Base-by-base conservation (phyloP, 2,329 filamentous ascomycete species). In the Penicillium sp. region DNA sequence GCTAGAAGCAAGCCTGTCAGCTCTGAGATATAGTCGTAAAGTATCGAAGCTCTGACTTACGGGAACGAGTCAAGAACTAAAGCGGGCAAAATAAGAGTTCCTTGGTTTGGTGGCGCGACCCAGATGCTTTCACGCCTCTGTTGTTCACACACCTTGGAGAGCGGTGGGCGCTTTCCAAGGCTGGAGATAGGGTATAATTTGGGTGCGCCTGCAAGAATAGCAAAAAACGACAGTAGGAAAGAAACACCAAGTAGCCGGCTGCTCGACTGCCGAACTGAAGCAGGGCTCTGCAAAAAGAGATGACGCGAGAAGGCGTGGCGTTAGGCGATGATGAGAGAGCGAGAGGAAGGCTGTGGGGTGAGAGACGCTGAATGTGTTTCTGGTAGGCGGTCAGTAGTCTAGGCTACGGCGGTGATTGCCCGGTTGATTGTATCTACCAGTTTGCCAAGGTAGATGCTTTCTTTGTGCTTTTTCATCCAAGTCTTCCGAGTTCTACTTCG, bases 341-440 rank as follows among this genome's bases (percentile, higher is more conserved):
- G 58, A 54, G 50, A 23, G 19, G 46, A 46, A 35, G 54, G 44
- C 49, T 59, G 66, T 63, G 64, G 60, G 62, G 60, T 48, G 46
- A 48, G 70, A 65, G 63, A 63, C 59, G 60, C 66, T 62, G 15
- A 17, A 55, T 48, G 56, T 53, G 41, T 55, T 69, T 68, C 56
- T 21, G 60, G 69, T 52, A 69, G 67, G 70, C 70, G 70, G 70
- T 72, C 48, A 58, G 26, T 17, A 41, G 11, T 41, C 35, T 15
- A 19, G n/a, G 29, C 41, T 31, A 19, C 8, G n/a, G 23, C 19
- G 13, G 46, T 23, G 21, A 9, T 48, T 48, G 13, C 21, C 5
- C 26, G 3, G 26, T 29, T 26, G 21, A 8, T n/a, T 15, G 45
- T 47, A 9, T 15, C 9, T 48, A 48, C 46, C 9, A 29, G 21